phyloP scores from a whole-genome alignment of 345 rosid genomes.

The rapeseed (Brassica napus) region Da-Ae NC_063442.1:41272001-41272500 shows the following conservation, averaged over 20 bases:
- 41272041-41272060: background rate
- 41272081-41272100: too few species aligned
- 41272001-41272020: background rate
- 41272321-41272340: background rate
- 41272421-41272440: constrained; percentile 27
- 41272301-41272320: background rate
- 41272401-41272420: constrained; percentile 32
- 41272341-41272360: constrained; percentile 24
- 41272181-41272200: too few species aligned
- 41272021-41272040: background rate
- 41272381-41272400: constrained; percentile 31
- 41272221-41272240: background rate
- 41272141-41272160: too few species aligned
- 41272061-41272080: too few species aligned
- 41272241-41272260: background rate
- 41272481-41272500: constrained; percentile 41
- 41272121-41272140: too few species aligned
- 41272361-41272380: constrained; percentile 30
- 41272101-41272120: too few species aligned
- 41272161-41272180: too few species aligned
- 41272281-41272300: background rate
- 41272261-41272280: background rate
- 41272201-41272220: background rate
- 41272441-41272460: constrained; percentile 17
- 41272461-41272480: constrained; percentile 40